Conservation (phyloP, 495 filamentous ascomycete genomes). For the Annulohypoxylon moriforme region DNA sequence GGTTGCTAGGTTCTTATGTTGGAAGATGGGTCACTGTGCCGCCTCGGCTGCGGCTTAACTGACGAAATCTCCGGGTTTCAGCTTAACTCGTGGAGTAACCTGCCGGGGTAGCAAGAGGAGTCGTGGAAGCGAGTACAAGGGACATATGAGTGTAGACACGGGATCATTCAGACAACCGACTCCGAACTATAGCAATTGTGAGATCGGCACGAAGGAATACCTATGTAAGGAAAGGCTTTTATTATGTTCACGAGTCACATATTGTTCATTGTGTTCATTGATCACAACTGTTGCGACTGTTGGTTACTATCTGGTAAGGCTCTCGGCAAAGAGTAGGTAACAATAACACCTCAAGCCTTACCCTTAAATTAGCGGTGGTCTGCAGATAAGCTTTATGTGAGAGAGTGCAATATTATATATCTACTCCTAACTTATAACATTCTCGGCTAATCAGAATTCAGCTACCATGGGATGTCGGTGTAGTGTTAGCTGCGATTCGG, state of each 20-base stretch:
- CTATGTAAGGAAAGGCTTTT: background rate
- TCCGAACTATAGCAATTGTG: background rate
- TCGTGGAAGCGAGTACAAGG: background rate
- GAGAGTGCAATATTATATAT: background rate
- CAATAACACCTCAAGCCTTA: background rate
- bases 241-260: background rate
- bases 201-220: background rate
- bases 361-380: background rate
- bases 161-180: background rate
- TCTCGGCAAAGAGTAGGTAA: background rate
- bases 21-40: background rate
- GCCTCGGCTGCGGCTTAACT: background rate
- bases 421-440: background rate
- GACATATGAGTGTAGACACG: background rate
- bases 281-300: background rate
- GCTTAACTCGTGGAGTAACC: background rate
- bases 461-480: background rate
- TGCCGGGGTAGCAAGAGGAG: background rate
- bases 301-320: background rate
- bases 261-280: background rate
- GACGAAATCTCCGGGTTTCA: conserved; percentile 1
- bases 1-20: background rate
- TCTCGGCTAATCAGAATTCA: background rate
- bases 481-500: background rate
- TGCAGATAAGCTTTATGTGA: background rate